Evolutionary conservation across 2,329 filamentous ascomycete species (phyloP).

Genomic region (Penicillium sp.): DNA sequence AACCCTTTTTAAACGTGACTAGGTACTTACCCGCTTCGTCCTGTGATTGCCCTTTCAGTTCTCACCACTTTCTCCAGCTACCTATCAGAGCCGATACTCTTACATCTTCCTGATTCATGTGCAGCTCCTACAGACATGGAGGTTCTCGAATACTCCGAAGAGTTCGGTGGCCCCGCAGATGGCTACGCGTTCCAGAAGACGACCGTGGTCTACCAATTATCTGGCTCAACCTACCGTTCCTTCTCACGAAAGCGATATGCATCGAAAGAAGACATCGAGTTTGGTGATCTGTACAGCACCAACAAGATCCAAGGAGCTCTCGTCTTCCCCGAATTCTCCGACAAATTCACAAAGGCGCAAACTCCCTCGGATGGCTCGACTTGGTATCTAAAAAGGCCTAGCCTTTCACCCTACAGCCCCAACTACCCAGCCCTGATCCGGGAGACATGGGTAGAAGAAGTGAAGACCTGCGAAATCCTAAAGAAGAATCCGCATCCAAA

Average conservation of each 20-base stretch:
- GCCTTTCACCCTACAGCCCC: conserved; percentile 3
- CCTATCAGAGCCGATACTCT: neutral
- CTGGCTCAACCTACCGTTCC: conserved; percentile 3
- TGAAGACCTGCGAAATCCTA: conserved; percentile 5
- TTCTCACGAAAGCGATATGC: conserved; percentile 2
- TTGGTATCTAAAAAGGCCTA: conserved; percentile 5
- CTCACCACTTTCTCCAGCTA: neutral
- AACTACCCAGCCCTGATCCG: neutral
- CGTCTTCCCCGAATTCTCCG: conserved; percentile 4
- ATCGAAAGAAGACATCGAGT: neutral
- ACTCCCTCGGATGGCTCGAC: neutral
- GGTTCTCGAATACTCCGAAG: conserved; percentile 5
- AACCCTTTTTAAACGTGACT: conserved; percentile 1
- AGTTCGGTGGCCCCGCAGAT: conserved; percentile 1
- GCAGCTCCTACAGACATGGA: neutral
- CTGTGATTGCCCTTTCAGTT: neutral
- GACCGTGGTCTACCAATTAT: conserved; percentile 2
- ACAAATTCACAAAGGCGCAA: conserved; percentile 5
- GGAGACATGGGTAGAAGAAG: conserved; percentile 1
- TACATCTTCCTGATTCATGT: neutral
- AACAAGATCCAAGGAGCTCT: conserved; percentile 1
- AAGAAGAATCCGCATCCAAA: conserved; percentile 4
- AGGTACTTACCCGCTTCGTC: neutral
- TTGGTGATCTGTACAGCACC: conserved; percentile 2
- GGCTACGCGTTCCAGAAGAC: conserved; percentile 1